Evolutionary conservation across 1,284 basidiomycete genomes (phyloP), one percentile per base, ranked within the genome.

Genomic region (Mycena sp.): DNA sequence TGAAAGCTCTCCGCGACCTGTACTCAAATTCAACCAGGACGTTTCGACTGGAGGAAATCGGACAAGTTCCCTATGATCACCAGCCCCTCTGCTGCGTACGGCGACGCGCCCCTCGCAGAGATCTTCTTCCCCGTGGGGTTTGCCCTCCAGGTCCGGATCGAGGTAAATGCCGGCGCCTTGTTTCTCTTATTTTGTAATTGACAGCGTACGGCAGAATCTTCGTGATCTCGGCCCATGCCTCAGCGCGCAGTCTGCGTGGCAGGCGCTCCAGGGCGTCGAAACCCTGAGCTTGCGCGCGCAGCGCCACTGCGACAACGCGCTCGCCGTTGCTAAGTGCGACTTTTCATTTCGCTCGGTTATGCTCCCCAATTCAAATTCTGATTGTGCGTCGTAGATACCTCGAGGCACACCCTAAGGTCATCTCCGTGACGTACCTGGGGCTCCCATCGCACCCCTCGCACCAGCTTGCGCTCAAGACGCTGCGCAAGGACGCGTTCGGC

Each of bases 351-450:
- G 41, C 41, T 44, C 3, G 30, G 30, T 34, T 16, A 44, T 44
- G 41, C 16, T 11, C 41, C 16, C 16, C 41, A 11, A 16, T 44
- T 16, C 16, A 44, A 34, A 34, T 34, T 44, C 13, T 44, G 16
- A 44, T 10, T 44, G 13, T 44, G 41, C 41, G 41, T 44, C 41
- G 10, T 30, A 83, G 83, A 62, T 94, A 87, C 85, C 88, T 97
- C 59, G 87, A 93, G 79, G 80, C 87, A 69, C 92, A 96, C 79
- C 87, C 89, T 10, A 86, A 88, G 61, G 89, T 96, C 44, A 80
- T 88, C 0, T 96, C 94, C 93, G 94, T 96, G 8, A 92, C 91
- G 0, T 96, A 96, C 79, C 88, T 92, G 50, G 95, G 95, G 22
- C 87, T 96, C 4, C 78, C 83, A 67, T 84, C 81, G 20, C 95